These are phyloP conservation scores for Rubroshorea leprosula DNA, from an alignment of 345 rosid genomes.

Conservation along the genomic window DNA sequence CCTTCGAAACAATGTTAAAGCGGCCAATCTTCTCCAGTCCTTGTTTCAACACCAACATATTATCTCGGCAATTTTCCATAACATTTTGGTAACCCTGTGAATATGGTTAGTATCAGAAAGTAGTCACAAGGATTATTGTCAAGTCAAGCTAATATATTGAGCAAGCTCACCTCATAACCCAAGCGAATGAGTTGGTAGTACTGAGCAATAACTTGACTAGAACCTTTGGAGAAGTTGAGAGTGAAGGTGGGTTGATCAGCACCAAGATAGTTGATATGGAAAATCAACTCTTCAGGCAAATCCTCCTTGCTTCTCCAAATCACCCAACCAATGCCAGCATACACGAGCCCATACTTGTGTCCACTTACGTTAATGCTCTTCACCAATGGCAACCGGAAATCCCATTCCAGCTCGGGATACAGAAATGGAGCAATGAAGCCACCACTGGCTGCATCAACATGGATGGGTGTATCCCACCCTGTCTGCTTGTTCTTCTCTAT, in stretches of 20 bases:
- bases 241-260: too few species aligned
- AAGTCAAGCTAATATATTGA: too few species aligned
- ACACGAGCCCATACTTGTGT: too few species aligned
- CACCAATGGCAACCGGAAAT: constrained; percentile 72
- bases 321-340: constrained; percentile 87
- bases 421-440: too few species aligned
- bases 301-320: constrained; percentile 73
- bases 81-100: constrained; percentile 69
- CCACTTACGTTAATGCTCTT: too few species aligned
- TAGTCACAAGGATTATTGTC: too few species aligned
- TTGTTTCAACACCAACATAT: constrained; percentile 53
- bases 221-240: constrained; percentile 81
- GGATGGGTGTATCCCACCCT: constrained; percentile 88
- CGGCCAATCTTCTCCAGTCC: constrained; percentile 66
- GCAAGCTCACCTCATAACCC: constrained; percentile 62
- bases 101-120: too few species aligned
- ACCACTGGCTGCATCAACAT: constrained; percentile 86
- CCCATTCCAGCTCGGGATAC: constrained; percentile 86
- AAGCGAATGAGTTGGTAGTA: constrained; percentile 79
- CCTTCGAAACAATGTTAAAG: constrained; percentile 72
- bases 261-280: too few species aligned
- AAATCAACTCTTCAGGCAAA: constrained; percentile 89
- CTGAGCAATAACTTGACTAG: too few species aligned
- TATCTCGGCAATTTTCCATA: constrained; percentile 79
- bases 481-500: constrained; percentile 59